Conservation (phyloP, 257 asterid species). For the Solanum pimpinellifolium region DNA sequence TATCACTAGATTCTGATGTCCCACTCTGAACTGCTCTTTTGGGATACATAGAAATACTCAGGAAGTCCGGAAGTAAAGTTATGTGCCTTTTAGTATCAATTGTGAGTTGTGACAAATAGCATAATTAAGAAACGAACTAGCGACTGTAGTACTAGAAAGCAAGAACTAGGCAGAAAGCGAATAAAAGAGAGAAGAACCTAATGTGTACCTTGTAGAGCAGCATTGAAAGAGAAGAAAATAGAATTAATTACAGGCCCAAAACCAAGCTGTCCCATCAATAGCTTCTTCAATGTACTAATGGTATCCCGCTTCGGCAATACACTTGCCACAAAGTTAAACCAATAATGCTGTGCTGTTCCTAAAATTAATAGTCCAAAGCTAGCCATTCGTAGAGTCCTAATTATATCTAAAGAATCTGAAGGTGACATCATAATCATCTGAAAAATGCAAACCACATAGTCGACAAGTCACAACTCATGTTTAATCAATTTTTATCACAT, state of each 20-base stretch:
- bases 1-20: not conserved
- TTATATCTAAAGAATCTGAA: constrained; percentile 37
- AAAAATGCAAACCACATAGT: constrained; percentile 2
- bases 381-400: constrained; percentile 71
- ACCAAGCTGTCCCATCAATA: constrained; percentile 59
- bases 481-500: not conserved
- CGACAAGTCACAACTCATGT: not conserved
- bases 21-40: not conserved
- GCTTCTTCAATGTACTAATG: constrained; percentile 62
- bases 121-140: not conserved
- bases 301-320: constrained; percentile 58
- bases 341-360: constrained; percentile 70
- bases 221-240: constrained; percentile 65
- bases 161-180: not conserved
- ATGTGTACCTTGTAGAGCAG: constrained; percentile 65
- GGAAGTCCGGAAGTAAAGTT: not conserved
- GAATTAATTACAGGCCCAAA: constrained; percentile 57
- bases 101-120: not conserved
- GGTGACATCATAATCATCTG: constrained; percentile 62
- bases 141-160: not conserved
- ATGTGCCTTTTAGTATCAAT: not conserved
- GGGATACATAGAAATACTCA: not conserved
- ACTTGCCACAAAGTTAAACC: constrained; percentile 64
- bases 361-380: constrained; percentile 63
- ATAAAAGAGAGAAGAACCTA: not conserved